Base-by-base conservation (phyloP, 495 filamentous ascomycete species). In the Lindgomyces ingoldianus region DNA sequence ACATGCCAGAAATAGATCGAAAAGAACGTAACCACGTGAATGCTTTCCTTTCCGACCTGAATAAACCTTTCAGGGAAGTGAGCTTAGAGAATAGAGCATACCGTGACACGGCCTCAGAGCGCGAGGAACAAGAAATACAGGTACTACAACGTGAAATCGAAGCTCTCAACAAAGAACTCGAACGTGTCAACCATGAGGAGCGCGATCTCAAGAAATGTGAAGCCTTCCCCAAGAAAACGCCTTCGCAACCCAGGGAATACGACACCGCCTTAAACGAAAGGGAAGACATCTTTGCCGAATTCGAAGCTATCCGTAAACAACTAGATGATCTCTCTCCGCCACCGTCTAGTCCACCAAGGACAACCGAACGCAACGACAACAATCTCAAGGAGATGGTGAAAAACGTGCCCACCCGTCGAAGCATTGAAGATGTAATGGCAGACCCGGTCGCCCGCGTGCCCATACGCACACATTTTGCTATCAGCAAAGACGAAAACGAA, bases 271-370 rank as follows among this genome's bases (percentile, higher is more conserved):
- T 18, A 14, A 52, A 84, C 1, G 85, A 96, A 3, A 78, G 84
- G 29, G 82, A 89, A 70, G 76, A 78, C 4, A 72, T 88, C 11
- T 98, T 96, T 74, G 79, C 80, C 12, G 80, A 86, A 41, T 86
- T 86, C 18, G 89, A 95, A 72, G 78, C 79, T n/a, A 70, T 59
- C 27, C 56, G 56, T 12, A n/a, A 36, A 27, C 22, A 33, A 33
- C 25, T 59, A 10, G 41, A 59, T 25, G 33, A 49, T 8, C 51
- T 55, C n/a, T 22, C 30, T n/a, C 27, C 29, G 29, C 36, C 36
- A 14, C 11, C 29, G n/a, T 22, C 51, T 18, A 27, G 9, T 4
- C 21, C 11, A 3, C 11, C 18, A 19, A 11, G 24, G 18, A 30
- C 25, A 21, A 1, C 10, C n/a, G 4, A 39, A 9, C 30, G 1